Evolutionary conservation across 257 asterid species (phyloP).

Genomic region (Schizonepeta tenuifolia): DNA sequence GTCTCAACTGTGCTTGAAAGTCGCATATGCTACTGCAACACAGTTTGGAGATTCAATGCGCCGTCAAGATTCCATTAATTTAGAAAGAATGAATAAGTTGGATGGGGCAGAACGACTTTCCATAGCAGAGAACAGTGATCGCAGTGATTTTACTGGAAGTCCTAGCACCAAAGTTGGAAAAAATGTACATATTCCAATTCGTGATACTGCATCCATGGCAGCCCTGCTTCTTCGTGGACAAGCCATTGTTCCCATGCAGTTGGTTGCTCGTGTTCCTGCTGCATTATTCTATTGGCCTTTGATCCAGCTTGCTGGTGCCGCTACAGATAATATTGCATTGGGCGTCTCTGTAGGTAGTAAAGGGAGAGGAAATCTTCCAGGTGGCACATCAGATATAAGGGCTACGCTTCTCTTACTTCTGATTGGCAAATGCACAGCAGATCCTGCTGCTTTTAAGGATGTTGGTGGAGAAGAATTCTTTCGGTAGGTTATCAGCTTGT

Average conservation of each 20-base stretch:
- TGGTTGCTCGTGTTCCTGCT: conserved; percentile 98
- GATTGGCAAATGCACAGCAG: conserved; percentile 97
- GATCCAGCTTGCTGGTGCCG: conserved; percentile 98
- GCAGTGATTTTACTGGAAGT: conserved; percentile 59
- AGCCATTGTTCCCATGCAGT: conserved; percentile 98
- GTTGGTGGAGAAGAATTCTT: conserved; percentile 96
- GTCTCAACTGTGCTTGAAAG: conserved; percentile 96
- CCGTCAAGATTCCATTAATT: conserved; percentile 52
- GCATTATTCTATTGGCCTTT: conserved; percentile 96
- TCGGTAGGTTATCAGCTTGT: conserved; percentile 54
- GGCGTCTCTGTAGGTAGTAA: conserved; percentile 99
- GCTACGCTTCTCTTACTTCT: conserved; percentile 96
- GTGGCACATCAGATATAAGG: conserved; percentile 97
- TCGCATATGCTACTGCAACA: conserved; percentile 46
- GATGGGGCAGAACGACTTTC: conserved; percentile 53
- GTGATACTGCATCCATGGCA: conserved; percentile 89
- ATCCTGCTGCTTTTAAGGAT: conserved; percentile 83
- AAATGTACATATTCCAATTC: conserved; percentile 45
- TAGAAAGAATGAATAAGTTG: conserved; percentile 56
- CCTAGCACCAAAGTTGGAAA: conserved; percentile 50
- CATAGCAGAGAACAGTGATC: conserved; percentile 40
- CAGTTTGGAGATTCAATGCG: conserved; percentile 58
- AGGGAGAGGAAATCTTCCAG: conserved; percentile 99
- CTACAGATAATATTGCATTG: conserved; percentile 95
- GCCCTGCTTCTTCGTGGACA: conserved; percentile 91